A percentile compares a stretch with the other conserved stretches of the same genome.
Conservation (phyloP, 2,329 filamentous ascomycete species). For the Talaromyces pinophilus region DNA sequence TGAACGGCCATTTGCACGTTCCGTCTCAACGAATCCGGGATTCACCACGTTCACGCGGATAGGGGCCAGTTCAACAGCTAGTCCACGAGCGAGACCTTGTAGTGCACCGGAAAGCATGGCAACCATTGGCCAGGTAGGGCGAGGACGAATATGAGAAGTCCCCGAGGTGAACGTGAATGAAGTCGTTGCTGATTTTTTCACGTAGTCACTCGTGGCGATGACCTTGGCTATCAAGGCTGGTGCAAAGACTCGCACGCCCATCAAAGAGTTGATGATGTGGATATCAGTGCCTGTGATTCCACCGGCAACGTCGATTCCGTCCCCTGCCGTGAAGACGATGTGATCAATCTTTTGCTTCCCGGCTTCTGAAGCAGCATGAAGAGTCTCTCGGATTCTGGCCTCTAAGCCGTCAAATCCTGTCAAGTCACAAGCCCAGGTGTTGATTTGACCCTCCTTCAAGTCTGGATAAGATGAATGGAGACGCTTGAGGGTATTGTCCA, state of each 20-base stretch:
- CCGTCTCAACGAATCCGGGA: conserved; percentile 58
- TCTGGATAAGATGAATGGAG: conserved; percentile 49
- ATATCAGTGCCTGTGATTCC: conserved; percentile 29
- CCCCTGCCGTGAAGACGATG: conserved; percentile 60
- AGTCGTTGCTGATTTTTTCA: conserved; percentile 45
- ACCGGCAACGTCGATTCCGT: conserved; percentile 43
- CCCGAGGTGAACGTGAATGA: conserved; percentile 59
- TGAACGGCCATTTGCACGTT: conserved; percentile 29
- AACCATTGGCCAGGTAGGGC: conserved; percentile 35
- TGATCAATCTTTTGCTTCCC: conserved; percentile 50
- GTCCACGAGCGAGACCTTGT: conserved; percentile 32
- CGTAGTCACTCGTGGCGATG: conserved; percentile 41
- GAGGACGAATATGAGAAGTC: conserved; percentile 45
- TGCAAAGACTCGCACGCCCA: conserved; percentile 39
- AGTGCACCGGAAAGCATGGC: conserved; percentile 31
- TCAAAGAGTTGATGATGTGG: conserved; percentile 25
- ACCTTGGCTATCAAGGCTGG: conserved; percentile 56
- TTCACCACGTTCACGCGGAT: conserved; percentile 64
- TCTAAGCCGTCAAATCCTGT: neutral
- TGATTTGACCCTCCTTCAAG: conserved; percentile 42
- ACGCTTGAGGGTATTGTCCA: conserved; percentile 44
- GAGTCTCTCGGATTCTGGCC: conserved; percentile 13
- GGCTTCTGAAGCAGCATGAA: conserved; percentile 9
- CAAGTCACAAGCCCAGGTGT: conserved; percentile 37
- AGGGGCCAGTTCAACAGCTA: conserved; percentile 65